These are phyloP conservation scores for Dacryopinax primogenitus DNA, from an alignment of 768 basidiomycete genomes.

Conservation along the genomic window DNA sequence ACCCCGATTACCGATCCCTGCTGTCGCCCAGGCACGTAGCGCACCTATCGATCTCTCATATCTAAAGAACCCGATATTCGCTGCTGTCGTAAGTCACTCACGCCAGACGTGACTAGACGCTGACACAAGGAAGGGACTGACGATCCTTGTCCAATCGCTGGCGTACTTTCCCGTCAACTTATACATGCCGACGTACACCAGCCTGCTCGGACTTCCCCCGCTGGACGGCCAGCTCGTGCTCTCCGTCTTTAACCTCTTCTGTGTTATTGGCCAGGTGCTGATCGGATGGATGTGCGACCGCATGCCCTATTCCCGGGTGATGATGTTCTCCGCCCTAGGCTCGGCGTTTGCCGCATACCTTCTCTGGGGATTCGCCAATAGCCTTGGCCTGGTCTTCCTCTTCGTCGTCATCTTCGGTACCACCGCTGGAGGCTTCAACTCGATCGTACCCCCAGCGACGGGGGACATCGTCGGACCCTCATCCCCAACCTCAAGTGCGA, in stretches of 20 bases:
- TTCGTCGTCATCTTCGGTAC: slow-evolving; percentile 9
- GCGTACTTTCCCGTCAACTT: slow-evolving; percentile 9
- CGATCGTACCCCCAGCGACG: background rate
- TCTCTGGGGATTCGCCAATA: slow-evolving; percentile 4
- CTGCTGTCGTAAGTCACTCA: background rate
- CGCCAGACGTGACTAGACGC: background rate
- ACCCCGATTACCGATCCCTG: background rate
- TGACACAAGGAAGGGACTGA: background rate
- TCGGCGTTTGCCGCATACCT: slow-evolving; percentile 8
- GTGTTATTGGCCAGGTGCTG: slow-evolving; percentile 11
- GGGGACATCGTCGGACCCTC: background rate
- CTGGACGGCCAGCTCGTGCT: background rate
- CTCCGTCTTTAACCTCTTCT: background rate
- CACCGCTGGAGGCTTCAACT: background rate
- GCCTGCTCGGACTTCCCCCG: background rate
- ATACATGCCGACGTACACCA: slow-evolving; percentile 7
- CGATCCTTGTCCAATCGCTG: background rate
- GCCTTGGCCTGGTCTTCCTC: background rate
- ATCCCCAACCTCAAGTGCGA: too few species aligned
- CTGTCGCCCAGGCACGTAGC: background rate
- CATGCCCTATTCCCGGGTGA: background rate
- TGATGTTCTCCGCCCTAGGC: slow-evolving; percentile 1
- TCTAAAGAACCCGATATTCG: background rate
- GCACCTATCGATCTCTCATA: background rate
- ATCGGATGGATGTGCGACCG: slow-evolving; percentile 2